Percentiles rank a stretch among this genome's conserved stretches.
Conservation (phyloP, 306 rosid species). For the Quercus bicolor region DNA sequence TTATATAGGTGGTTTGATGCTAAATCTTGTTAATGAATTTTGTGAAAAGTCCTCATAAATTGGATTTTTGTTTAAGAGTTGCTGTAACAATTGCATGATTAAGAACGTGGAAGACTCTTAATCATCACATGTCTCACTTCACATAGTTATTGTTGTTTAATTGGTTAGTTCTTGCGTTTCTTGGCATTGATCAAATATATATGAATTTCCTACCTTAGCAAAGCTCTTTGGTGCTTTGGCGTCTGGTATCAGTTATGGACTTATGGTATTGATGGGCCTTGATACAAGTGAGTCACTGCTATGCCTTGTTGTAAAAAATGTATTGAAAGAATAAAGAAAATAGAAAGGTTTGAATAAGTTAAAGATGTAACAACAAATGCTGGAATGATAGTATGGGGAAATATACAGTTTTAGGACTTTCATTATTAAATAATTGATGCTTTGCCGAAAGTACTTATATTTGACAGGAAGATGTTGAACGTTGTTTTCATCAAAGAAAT, state of each 20-base stretch:
- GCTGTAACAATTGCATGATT: neutral
- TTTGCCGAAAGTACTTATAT: no score
- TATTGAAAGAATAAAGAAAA: neutral
- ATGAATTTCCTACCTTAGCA: no score
- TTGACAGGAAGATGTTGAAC: no score
- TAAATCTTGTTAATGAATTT: conserved; percentile 7
- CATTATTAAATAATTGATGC: no score
- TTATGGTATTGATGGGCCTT: no score
- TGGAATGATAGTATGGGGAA: no score
- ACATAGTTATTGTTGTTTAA: no score
- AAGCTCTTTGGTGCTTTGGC: no score
- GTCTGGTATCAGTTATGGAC: neutral
- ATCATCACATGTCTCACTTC: conserved; percentile 26
- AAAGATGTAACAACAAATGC: no score
- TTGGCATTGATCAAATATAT: neutral
- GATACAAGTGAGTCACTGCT: conserved; percentile 5
- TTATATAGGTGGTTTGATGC: conserved; percentile 37
- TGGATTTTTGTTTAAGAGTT: neutral
- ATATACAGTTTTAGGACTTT: no score
- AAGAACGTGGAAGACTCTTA: neutral
- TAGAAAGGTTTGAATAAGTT: neutral
- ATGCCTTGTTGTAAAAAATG: conserved; percentile 1
- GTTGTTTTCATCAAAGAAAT: no score
- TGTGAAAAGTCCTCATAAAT: neutral
- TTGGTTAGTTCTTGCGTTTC: neutral